These are phyloP conservation scores for Aspergillus quadricinctus DNA, from an alignment of 2,329 filamentous ascomycete genomes.

Conservation along the genomic window DNA sequence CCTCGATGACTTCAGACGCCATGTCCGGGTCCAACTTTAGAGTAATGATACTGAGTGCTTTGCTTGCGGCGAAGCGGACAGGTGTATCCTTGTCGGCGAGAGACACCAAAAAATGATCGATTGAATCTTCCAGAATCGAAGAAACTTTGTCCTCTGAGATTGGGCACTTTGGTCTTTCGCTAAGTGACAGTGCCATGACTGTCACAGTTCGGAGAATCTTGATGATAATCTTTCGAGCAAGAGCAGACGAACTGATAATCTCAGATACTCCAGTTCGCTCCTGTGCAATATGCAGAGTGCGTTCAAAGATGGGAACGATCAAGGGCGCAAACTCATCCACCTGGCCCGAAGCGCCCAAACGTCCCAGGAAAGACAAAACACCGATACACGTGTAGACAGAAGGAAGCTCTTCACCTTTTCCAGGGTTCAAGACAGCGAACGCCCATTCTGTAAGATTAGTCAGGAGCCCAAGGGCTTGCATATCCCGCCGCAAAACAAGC, in stretches of 20 bases:
- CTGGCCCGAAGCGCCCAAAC: slow-evolving; percentile 66
- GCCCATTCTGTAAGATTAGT: slow-evolving; percentile 67
- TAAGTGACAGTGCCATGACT: slow-evolving; percentile 58
- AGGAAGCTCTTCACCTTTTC: slow-evolving; percentile 31
- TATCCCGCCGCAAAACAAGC: slow-evolving; percentile 77
- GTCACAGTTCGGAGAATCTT: slow-evolving; percentile 78
- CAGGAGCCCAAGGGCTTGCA: slow-evolving; percentile 73
- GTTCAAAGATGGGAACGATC: slow-evolving; percentile 61
- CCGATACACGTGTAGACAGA: slow-evolving; percentile 75
- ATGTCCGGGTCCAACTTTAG: slow-evolving; percentile 74
- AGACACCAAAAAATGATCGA: slow-evolving; percentile 73
- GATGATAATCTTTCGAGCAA: slow-evolving; percentile 75
- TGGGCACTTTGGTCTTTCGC: slow-evolving; percentile 28
- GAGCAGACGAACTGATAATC: slow-evolving; percentile 64
- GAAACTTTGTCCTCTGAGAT: slow-evolving; percentile 32
- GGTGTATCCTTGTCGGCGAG: slow-evolving; percentile 86
- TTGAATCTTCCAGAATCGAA: slow-evolving; percentile 69
- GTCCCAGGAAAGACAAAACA: slow-evolving; percentile 72
- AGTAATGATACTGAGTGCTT: slow-evolving; percentile 82
- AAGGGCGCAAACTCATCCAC: slow-evolving; percentile 69
- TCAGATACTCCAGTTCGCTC: slow-evolving; percentile 47
- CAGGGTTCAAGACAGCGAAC: slow-evolving; percentile 54
- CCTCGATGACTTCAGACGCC: slow-evolving; percentile 82
- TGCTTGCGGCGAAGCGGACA: slow-evolving; percentile 85
- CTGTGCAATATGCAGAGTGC: slow-evolving; percentile 57